These are phyloP conservation scores for Sicyos edulis DNA, from an alignment of 306 rosid species.

Conservation along the genomic window DNA sequence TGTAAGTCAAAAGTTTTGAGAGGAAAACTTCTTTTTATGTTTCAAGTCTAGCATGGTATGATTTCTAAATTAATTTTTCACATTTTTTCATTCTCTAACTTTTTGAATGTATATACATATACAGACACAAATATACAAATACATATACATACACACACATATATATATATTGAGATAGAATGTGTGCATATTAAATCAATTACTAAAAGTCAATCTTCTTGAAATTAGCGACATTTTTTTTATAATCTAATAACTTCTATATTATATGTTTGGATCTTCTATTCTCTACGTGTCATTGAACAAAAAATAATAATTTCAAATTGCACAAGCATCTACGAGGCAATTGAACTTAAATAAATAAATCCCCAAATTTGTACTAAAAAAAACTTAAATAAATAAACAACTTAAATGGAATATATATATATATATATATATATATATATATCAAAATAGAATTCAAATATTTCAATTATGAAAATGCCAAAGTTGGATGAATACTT, in stretches of 20 bases:
- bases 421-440: not conserved
- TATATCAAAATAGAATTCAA: not conserved
- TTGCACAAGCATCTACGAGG: not conserved
- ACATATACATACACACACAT: too few species aligned
- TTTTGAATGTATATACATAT: too few species aligned
- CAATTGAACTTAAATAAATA: not conserved
- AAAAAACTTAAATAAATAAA: not conserved
- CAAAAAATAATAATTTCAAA: not conserved
- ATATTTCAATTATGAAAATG: not conserved
- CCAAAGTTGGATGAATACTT: not conserved
- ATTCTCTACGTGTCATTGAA: too few species aligned
- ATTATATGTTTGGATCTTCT: too few species aligned
- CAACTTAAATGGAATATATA: not conserved
- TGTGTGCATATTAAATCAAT: not conserved
- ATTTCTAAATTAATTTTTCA: too few species aligned
- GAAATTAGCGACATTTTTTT: too few species aligned
- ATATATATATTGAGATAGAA: too few species aligned
- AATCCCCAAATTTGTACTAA: too few species aligned
- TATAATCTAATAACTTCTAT: too few species aligned
- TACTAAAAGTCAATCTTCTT: not conserved
- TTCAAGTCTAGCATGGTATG: not conserved
- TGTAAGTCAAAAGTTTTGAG: slow-evolving; percentile 1
- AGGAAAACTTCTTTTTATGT: not conserved
- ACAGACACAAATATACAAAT: too few species aligned
- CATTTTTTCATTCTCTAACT: too few species aligned